These are phyloP conservation scores for Carex parvula DNA, from an alignment of 176 grass and related monocot species.

Conservation along the genomic window DNA sequence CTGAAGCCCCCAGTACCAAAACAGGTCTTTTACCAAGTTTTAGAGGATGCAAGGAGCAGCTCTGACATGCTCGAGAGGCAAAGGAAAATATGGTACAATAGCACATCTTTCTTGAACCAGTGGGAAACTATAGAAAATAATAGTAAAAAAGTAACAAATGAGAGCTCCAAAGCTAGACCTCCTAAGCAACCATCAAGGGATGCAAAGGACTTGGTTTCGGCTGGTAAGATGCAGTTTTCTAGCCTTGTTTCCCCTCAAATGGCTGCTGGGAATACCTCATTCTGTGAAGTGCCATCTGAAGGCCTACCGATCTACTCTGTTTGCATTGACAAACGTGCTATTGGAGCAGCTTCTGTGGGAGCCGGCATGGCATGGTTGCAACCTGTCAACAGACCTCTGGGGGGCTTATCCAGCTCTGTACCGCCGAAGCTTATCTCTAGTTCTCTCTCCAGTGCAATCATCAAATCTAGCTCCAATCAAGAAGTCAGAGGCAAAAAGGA, in stretches of 20 bases:
- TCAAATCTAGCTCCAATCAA: constrained; percentile 28
- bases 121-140: constrained; percentile 45
- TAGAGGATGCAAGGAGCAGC: constrained; percentile 68
- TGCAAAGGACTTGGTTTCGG: constrained; percentile 55
- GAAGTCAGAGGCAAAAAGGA: constrained; percentile 25
- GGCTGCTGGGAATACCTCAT: constrained; percentile 61
- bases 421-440: constrained; percentile 43
- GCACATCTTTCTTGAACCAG: constrained; percentile 31
- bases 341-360: constrained; percentile 42
- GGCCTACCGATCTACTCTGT: constrained; percentile 90
- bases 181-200: constrained; percentile 35
- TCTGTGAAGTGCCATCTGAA: constrained; percentile 78
- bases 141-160: constrained; percentile 24
- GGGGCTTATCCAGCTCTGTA: constrained; percentile 41
- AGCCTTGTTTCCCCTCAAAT: constrained; percentile 47
- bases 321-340: constrained; percentile 49
- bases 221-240: constrained; percentile 60
- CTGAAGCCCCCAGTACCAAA: constrained; percentile 83
- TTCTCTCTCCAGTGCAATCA: constrained; percentile 41
- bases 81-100: constrained; percentile 54
- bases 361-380: constrained; percentile 61
- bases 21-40: constrained; percentile 71
- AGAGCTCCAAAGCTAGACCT: constrained; percentile 22
- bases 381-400: constrained; percentile 45
- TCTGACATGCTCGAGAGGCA: constrained; percentile 53